phyloP scores from a whole-genome alignment of 202 grass and related monocot genomes.

The Schoenoplectus tabernaemontani region DNA sequence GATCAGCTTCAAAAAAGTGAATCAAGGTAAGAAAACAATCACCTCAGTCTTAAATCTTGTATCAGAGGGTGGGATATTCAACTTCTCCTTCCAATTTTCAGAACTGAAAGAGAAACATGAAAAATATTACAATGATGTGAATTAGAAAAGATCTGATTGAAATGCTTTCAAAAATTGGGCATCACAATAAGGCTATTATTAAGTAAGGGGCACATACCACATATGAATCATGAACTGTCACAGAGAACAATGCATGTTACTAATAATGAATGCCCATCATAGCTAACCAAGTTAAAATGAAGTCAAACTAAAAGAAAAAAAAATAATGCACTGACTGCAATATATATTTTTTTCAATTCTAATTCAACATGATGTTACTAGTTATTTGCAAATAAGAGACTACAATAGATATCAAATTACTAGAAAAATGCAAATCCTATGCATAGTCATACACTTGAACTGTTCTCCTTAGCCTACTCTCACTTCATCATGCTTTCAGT shows the following conservation, averaged over 20 bases:
- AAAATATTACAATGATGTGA: not conserved
- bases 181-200: not conserved
- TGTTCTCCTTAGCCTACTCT: not conserved
- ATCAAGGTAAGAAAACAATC: constrained; percentile 14
- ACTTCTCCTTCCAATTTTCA: constrained; percentile 78
- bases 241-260: not conserved
- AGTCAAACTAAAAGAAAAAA: not conserved
- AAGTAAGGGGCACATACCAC: not conserved
- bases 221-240: not conserved
- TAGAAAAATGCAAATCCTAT: not conserved
- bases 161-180: not conserved
- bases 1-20: not conserved
- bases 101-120: constrained; percentile 39
- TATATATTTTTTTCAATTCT: not conserved
- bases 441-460: not conserved
- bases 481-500: not conserved
- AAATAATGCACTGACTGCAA: not conserved
- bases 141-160: not conserved
- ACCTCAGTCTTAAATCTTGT: constrained; percentile 78
- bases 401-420: not conserved
- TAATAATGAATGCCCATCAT: not conserved
- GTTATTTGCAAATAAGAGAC: not conserved
- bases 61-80: constrained; percentile 65
- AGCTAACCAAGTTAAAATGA: not conserved
- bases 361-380: not conserved